Conservation (phyloP, 495 filamentous ascomycete genomes). For the Tuber calosporum region DNA sequence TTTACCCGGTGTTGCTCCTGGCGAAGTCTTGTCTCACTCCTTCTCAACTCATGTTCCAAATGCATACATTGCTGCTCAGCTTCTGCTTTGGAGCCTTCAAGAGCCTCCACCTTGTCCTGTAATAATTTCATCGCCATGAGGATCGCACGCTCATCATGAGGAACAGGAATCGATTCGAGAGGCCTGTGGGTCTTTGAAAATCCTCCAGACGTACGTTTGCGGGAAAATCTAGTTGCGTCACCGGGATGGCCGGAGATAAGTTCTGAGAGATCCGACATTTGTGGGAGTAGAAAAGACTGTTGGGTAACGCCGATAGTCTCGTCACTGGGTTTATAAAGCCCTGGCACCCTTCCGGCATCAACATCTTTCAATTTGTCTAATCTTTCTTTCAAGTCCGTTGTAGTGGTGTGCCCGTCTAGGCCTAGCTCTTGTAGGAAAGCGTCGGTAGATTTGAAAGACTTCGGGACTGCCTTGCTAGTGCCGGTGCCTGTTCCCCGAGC, state of each 20-base stretch:
- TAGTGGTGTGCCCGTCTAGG: slow-evolving; percentile 35
- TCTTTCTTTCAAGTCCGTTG: slow-evolving; percentile 30
- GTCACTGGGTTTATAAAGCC: slow-evolving; percentile 14
- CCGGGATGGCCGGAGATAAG: slow-evolving; percentile 56
- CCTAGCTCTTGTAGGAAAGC: slow-evolving; percentile 41
- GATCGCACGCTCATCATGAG: slow-evolving; percentile 61
- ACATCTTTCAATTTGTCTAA: slow-evolving; percentile 30
- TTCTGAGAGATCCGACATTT: slow-evolving; percentile 64
- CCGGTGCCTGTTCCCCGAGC: slow-evolving; percentile 20
- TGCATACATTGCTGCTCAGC: slow-evolving; percentile 52
- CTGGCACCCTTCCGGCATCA: slow-evolving; percentile 3
- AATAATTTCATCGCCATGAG: slow-evolving; percentile 61
- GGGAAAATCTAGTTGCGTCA: slow-evolving; percentile 46
- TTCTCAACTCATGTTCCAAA: slow-evolving; percentile 54
- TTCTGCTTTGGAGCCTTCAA: slow-evolving; percentile 57
- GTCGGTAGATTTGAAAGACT: slow-evolving; percentile 39
- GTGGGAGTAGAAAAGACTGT: slow-evolving; percentile 58
- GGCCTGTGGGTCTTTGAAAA: slow-evolving; percentile 47
- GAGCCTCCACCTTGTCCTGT: slow-evolving; percentile 57
- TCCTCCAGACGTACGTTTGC: slow-evolving; percentile 45
- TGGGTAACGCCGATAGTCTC: slow-evolving; percentile 31
- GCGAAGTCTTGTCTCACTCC: slow-evolving; percentile 46
- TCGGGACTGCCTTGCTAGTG: slow-evolving; percentile 18
- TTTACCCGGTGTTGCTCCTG: slow-evolving; percentile 47
- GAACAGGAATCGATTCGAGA: slow-evolving; percentile 58